Evolutionary conservation across 2,329 filamentous ascomycete genomes (phyloP).

Genomic region (Mycosphaerella sp.): DNA sequence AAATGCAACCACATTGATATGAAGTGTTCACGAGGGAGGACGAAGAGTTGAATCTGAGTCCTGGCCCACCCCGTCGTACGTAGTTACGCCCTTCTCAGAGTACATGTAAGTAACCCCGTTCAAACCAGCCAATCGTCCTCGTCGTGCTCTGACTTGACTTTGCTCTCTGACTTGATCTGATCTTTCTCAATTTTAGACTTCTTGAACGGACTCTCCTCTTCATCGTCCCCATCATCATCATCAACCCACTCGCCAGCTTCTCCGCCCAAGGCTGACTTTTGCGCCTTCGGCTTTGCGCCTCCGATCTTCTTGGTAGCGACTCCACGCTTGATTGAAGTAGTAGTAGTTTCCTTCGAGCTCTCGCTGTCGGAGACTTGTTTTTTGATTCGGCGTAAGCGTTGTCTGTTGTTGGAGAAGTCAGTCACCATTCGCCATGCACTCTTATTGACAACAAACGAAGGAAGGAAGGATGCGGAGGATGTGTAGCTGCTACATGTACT

Average conservation of each 20-base stretch:
- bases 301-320: neutral
- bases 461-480: no score
- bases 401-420: neutral
- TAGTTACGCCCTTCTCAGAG: no score
- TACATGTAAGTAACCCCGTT: no score
- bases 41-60: no score
- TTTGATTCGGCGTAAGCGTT: conserved; percentile 5
- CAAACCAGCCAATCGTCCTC: neutral
- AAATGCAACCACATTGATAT: no score
- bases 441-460: no score
- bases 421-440: no score
- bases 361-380: neutral
- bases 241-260: conserved; percentile 1
- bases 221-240: neutral
- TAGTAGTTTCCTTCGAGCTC: neutral
- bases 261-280: neutral
- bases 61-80: no score
- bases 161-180: conserved; percentile 1
- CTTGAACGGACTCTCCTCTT: conserved; percentile 3
- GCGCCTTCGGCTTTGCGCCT: conserved; percentile 7
- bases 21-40: no score
- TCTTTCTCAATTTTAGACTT: conserved; percentile 1
- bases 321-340: conserved; percentile 3
- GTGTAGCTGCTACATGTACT: neutral
- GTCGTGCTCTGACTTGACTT: neutral